A percentile compares a stretch with the other conserved stretches of the same genome.
phyloP scores from a whole-genome alignment of 768 basidiomycete species.

The Daedaleopsis nitida region DNA sequence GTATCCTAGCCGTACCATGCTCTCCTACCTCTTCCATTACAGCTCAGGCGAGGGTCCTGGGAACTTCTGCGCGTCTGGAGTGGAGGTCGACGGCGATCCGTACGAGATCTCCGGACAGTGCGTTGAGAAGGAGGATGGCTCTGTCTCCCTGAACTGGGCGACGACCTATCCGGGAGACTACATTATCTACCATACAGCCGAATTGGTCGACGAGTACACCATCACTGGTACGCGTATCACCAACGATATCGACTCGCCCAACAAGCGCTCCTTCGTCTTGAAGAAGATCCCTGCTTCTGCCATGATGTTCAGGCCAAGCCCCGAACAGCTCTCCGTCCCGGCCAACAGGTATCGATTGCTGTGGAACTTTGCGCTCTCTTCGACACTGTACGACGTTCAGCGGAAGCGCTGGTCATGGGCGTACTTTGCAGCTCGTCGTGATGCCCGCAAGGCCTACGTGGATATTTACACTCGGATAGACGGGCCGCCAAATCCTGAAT shows the following conservation, averaged over 20 bases:
- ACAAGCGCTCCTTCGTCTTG: conserved; percentile 3
- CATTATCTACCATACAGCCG: neutral
- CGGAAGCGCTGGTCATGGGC: conserved; percentile 20
- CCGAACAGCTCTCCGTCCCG: neutral
- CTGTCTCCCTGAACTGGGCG: neutral
- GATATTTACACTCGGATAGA: neutral
- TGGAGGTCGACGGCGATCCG: neutral
- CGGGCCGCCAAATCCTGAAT: neutral
- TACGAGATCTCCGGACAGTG: neutral
- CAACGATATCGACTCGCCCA: neutral
- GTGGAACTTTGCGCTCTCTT: conserved; percentile 21
- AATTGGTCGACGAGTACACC: conserved; percentile 6
- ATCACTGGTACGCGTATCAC: neutral
- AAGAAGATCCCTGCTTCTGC: conserved; percentile 14
- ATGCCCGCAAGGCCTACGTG: conserved; percentile 7
- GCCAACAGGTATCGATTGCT: conserved; percentile 3
- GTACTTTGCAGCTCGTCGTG: conserved; percentile 17
- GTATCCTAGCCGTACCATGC: conserved; percentile 1
- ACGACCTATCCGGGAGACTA: neutral
- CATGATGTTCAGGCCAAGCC: conserved; percentile 13
- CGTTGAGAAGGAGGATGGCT: neutral
- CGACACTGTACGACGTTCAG: conserved; percentile 10
- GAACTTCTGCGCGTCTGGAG: neutral
- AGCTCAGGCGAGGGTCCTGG: neutral
- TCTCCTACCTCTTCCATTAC: neutral